phyloP scores from a whole-genome alignment of 306 rosid species.

The Inga laurina region DNA sequence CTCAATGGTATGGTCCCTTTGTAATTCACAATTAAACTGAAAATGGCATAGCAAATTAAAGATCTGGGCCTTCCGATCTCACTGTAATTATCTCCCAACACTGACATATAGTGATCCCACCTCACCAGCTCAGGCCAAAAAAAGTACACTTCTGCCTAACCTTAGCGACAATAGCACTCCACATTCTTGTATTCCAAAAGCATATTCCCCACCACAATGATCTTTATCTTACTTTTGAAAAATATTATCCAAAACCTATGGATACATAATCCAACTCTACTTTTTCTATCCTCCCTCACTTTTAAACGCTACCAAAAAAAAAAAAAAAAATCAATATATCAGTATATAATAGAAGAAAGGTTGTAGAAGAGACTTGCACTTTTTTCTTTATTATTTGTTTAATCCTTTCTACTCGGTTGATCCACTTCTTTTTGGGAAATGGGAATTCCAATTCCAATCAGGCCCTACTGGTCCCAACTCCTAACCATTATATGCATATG shows the following conservation, averaged over 20 bases:
- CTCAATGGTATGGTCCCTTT: neutral
- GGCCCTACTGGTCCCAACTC: neutral
- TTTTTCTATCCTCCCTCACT: neutral
- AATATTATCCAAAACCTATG: neutral
- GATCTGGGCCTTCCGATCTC: neutral
- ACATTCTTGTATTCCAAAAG: neutral
- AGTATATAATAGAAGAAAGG: neutral
- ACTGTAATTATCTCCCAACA: neutral
- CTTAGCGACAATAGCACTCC: neutral
- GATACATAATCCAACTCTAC: neutral
- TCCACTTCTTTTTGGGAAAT: constrained; percentile 24
- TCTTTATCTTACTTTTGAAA: neutral
- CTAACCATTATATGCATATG: neutral
- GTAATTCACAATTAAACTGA: neutral
- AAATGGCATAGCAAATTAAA: neutral
- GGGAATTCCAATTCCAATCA: neutral
- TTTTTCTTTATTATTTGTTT: neutral
- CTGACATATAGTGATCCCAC: neutral
- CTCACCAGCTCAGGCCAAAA: neutral
- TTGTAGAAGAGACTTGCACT: neutral
- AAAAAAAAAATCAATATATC: too few species aligned
- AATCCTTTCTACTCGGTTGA: neutral
- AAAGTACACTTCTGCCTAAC: neutral
- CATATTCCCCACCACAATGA: neutral
- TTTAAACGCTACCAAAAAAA: too few species aligned